These are phyloP conservation scores for Lactifluus hygrophoroides DNA, from an alignment of 768 basidiomycete species.

Conservation along the genomic window DNA sequence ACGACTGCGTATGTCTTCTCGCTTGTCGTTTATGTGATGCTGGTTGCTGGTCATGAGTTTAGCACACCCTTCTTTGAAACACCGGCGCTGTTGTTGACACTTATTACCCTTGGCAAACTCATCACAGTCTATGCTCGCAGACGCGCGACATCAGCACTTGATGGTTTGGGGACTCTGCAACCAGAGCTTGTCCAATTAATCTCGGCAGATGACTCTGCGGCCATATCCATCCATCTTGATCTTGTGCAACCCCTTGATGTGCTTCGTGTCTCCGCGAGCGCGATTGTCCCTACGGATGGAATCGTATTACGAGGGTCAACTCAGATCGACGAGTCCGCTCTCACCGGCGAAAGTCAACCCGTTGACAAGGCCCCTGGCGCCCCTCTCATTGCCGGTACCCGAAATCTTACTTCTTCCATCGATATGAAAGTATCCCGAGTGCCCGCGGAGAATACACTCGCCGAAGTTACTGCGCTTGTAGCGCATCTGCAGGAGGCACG, in stretches of 20 bases:
- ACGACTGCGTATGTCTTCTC: slow-evolving; percentile 36
- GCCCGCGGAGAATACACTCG: slow-evolving; percentile 35
- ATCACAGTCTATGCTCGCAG: slow-evolving; percentile 32
- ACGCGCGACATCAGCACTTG: slow-evolving; percentile 28
- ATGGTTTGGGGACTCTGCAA: slow-evolving; percentile 30
- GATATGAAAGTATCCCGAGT: slow-evolving; percentile 31
- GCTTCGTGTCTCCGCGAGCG: slow-evolving; percentile 29
- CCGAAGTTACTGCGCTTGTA: slow-evolving; percentile 31
- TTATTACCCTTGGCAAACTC: slow-evolving; percentile 35
- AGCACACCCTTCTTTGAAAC: slow-evolving; percentile 37
- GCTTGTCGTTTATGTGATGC: slow-evolving; percentile 31
- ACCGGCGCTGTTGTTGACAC: slow-evolving; percentile 33
- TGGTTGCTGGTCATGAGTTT: slow-evolving; percentile 26
- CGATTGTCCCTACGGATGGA: slow-evolving; percentile 34
- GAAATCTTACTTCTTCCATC: slow-evolving; percentile 29
- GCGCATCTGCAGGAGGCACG: slow-evolving; percentile 31
- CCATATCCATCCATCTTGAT: slow-evolving; percentile 23
- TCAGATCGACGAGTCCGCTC: slow-evolving; percentile 35
- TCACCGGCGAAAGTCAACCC: slow-evolving; percentile 36
- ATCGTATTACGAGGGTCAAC: slow-evolving; percentile 29
- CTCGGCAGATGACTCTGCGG: slow-evolving; percentile 19
- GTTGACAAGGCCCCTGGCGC: slow-evolving; percentile 30
- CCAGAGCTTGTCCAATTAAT: slow-evolving; percentile 27
- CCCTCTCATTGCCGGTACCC: slow-evolving; percentile 33
- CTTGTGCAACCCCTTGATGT: slow-evolving; percentile 33